Conservation (phyloP, 2,329 filamentous ascomycete genomes). For the Neospermospora avenae region DNA sequence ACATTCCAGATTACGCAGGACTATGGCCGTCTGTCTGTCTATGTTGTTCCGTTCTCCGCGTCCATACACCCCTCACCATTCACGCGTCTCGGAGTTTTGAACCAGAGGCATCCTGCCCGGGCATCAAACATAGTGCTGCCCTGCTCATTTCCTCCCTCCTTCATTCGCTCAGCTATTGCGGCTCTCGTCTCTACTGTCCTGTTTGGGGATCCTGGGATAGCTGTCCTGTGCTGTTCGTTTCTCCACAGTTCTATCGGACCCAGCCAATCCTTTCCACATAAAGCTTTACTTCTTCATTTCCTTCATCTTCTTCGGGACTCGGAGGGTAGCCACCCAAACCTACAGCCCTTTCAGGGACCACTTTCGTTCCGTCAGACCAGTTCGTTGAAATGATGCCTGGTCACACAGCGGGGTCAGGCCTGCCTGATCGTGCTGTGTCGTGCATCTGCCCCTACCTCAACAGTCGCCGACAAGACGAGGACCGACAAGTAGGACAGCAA, state of each 20-base stretch:
- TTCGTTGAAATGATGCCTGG: background rate
- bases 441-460: background rate
- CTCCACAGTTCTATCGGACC: background rate
- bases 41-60: background rate
- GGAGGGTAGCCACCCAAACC: background rate
- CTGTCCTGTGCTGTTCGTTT: background rate
- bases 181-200: background rate
- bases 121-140: slow-evolving; percentile 13
- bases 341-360: too few species aligned
- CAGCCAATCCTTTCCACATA: background rate
- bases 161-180: slow-evolving; percentile 3
- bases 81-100: slow-evolving; percentile 13
- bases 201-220: background rate
- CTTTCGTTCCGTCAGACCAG: background rate
- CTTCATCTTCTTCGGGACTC: too few species aligned
- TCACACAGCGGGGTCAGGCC: background rate
- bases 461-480: background rate
- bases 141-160: slow-evolving; percentile 12
- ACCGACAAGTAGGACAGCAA: background rate
- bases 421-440: background rate
- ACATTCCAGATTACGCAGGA: slow-evolving; percentile 14
- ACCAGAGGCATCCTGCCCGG: slow-evolving; percentile 5
- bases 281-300: too few species aligned
- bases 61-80: background rate
- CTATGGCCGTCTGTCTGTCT: background rate